A percentile compares a stretch with the other conserved stretches of the same genome.
Evolutionary conservation across 2,329 filamentous ascomycete genomes (phyloP).

Genomic region (Colletotrichum falcatum): DNA sequence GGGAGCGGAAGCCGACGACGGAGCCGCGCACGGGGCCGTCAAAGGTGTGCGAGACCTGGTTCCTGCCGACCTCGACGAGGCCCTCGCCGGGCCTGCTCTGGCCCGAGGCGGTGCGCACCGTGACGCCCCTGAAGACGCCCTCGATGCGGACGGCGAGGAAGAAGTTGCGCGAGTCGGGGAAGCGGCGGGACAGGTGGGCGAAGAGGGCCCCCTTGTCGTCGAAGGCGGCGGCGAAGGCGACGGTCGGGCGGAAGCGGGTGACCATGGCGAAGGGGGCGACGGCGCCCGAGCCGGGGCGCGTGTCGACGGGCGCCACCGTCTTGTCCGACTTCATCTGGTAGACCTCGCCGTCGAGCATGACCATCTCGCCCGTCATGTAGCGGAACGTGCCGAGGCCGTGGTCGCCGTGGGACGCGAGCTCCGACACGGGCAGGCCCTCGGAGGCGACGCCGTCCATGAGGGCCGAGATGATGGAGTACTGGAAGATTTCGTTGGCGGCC

Average conservation of each 20-base stretch:
- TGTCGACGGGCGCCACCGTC: conserved; percentile 44
- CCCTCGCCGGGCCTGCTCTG: conserved; percentile 47
- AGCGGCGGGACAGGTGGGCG: conserved; percentile 40
- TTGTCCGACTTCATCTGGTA: conserved; percentile 53
- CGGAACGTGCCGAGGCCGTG: conserved; percentile 52
- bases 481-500: conserved; percentile 50
- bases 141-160: conserved; percentile 49
- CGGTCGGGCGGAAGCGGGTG: conserved; percentile 48
- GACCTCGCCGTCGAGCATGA: conserved; percentile 48
- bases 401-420: conserved; percentile 49
- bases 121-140: conserved; percentile 46
- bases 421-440: conserved; percentile 47
- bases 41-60: conserved; percentile 48
- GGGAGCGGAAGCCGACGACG: conserved; percentile 50
- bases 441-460: conserved; percentile 52
- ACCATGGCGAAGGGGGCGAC: conserved; percentile 51
- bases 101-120: conserved; percentile 49
- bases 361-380: conserved; percentile 52
- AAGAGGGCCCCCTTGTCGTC: conserved; percentile 47
- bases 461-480: conserved; percentile 51
- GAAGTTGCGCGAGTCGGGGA: conserved; percentile 47
- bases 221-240: conserved; percentile 40
- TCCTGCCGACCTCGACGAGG: conserved; percentile 46
- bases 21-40: conserved; percentile 44
- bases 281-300: conserved; percentile 39